Evolutionary conservation across 192 early-diverging fungal species (phyloP).

Genomic region (Gaertneriomyces sp.): DNA sequence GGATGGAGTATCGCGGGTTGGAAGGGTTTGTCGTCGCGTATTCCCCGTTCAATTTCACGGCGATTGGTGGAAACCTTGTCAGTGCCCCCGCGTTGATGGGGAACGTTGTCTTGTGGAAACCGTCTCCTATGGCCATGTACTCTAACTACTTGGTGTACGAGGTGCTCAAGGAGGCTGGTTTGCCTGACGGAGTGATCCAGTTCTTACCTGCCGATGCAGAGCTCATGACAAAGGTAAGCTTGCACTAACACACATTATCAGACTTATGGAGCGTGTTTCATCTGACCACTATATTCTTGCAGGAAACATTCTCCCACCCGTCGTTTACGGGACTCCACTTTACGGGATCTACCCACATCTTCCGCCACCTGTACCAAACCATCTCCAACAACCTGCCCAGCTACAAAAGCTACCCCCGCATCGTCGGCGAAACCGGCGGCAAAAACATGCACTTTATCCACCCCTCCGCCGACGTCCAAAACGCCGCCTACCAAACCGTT

Average conservation of each 20-base stretch:
- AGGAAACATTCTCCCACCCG: slow-evolving; percentile 73
- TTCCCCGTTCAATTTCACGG: slow-evolving; percentile 99
- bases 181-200: slow-evolving; percentile 96
- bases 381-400: slow-evolving; percentile 87
- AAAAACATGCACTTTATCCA: slow-evolving; percentile 99
- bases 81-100: slow-evolving; percentile 95
- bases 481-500: slow-evolving; percentile 85
- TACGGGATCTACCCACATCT: slow-evolving; percentile 89
- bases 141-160: slow-evolving; percentile 90
- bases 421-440: slow-evolving; percentile 98
- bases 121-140: slow-evolving; percentile 78
- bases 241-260: background rate
- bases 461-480: slow-evolving; percentile 67
- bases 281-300: background rate
- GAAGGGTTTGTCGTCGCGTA: slow-evolving; percentile 98
- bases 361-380: slow-evolving; percentile 88
- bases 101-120: slow-evolving; percentile 97
- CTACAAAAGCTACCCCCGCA: slow-evolving; percentile 91
- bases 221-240: slow-evolving; percentile 61
- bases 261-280: background rate
- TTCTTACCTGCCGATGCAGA: slow-evolving; percentile 90
- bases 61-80: slow-evolving; percentile 94
- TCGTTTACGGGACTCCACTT: slow-evolving; percentile 97
- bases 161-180: slow-evolving; percentile 90
- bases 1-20: slow-evolving; percentile 89